Conservation (phyloP, 2,329 filamentous ascomycete genomes). For the Metarhizium sp. region DNA sequence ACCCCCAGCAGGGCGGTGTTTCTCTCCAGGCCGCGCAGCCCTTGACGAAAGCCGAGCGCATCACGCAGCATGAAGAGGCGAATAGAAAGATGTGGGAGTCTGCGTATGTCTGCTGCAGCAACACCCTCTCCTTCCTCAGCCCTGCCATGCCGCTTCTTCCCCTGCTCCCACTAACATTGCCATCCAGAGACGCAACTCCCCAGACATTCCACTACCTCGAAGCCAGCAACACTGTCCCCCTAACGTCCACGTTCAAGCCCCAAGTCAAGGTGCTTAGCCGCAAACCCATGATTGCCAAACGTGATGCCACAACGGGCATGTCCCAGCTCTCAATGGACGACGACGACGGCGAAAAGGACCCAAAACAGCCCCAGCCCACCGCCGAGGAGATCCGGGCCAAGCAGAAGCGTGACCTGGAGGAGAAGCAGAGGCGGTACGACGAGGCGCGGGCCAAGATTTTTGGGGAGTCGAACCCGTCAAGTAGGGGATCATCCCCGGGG, state of each 20-base stretch:
- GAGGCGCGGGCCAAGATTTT: conserved; percentile 84
- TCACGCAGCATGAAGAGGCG: conserved; percentile 70
- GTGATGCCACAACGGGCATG: conserved; percentile 39
- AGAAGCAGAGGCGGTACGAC: conserved; percentile 85
- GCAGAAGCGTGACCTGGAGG: conserved; percentile 71
- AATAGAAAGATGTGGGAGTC: conserved; percentile 85
- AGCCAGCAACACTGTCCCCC: conserved; percentile 49
- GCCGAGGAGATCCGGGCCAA: conserved; percentile 70
- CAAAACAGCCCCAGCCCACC: conserved; percentile 53
- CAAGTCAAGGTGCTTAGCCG: conserved; percentile 78
- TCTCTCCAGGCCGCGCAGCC: conserved; percentile 16
- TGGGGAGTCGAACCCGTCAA: conserved; percentile 48
- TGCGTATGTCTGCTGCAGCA: conserved; percentile 47
- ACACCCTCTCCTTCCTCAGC: background rate
- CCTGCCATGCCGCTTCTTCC: background rate
- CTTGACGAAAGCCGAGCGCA: conserved; percentile 65
- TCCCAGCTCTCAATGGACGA: conserved; percentile 35
- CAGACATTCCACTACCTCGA: conserved; percentile 70
- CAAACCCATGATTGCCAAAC: conserved; percentile 58
- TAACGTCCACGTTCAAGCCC: conserved; percentile 63
- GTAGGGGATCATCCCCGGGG: conserved; percentile 53
- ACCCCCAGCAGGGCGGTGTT: conserved; percentile 16
- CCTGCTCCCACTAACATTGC: conserved; percentile 4
- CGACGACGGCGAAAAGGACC: conserved; percentile 56
- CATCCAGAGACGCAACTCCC: conserved; percentile 53